Percentiles rank a stretch among this genome's conserved stretches.
Evolutionary conservation across 306 rosid species (phyloP).

Genomic region (Parietaria judaica): DNA sequence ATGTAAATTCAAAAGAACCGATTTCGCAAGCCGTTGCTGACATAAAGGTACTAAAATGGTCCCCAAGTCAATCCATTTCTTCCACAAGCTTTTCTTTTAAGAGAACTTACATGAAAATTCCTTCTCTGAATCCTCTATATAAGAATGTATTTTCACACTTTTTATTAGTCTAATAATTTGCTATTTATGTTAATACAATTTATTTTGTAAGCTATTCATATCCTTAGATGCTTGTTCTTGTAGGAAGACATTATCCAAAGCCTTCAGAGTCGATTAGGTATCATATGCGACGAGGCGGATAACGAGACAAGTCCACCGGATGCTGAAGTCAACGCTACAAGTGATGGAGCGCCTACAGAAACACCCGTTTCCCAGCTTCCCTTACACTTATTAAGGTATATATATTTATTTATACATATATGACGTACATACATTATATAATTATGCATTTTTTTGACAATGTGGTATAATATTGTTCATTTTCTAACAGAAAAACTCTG

Average conservation of each 20-base stretch:
- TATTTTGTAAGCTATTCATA: not conserved
- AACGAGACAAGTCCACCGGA: slow-evolving; percentile 32
- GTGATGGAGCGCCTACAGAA: slow-evolving; percentile 35
- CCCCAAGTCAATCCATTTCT: not conserved
- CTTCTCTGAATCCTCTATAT: not conserved
- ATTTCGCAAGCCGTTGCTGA: slow-evolving; percentile 63
- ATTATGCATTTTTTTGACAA: too few relatives aligned
- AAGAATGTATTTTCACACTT: too few relatives aligned
- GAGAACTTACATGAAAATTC: not conserved
- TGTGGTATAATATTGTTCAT: not conserved
- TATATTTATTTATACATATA: not conserved
- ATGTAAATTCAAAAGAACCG: slow-evolving; percentile 66
- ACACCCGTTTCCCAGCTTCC: slow-evolving; percentile 43
- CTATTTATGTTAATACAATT: too few relatives aligned
- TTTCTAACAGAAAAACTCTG: slow-evolving; percentile 51
- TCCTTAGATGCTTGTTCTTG: slow-evolving; percentile 15
- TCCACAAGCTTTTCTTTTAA: too few relatives aligned
- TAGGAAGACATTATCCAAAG: slow-evolving; percentile 81
- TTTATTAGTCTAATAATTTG: not conserved
- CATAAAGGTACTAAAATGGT: slow-evolving; percentile 48
- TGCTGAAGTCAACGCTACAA: slow-evolving; percentile 29
- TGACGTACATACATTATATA: not conserved
- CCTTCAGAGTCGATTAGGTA: slow-evolving; percentile 83
- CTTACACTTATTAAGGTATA: slow-evolving; percentile 48
- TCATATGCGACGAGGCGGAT: slow-evolving; percentile 75